phyloP scores from a whole-genome alignment of 257 asterid genomes.

The Leptodermis oblonga region DNA sequence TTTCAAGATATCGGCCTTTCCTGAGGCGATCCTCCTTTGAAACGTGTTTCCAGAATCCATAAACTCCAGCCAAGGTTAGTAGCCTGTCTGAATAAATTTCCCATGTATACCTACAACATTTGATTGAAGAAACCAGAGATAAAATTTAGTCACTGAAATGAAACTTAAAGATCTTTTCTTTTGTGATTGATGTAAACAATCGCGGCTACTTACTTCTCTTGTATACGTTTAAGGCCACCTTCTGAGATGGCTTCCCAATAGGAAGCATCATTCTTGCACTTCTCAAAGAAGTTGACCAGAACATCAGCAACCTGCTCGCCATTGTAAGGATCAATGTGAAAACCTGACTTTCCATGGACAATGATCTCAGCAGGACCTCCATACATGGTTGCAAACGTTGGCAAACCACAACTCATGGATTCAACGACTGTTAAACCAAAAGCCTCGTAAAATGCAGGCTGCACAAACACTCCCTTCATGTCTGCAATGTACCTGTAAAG shows the following conservation, averaged over 20 bases:
- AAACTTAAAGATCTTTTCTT: too few relatives aligned
- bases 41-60: conserved; percentile 88
- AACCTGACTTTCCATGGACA: conserved; percentile 77
- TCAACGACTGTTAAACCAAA: conserved; percentile 95
- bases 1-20: conserved; percentile 82
- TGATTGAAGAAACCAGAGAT: background rate
- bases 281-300: conserved; percentile 69
- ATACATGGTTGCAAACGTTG: conserved; percentile 77
- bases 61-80: conserved; percentile 83
- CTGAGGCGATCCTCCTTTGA: conserved; percentile 82
- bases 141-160: background rate
- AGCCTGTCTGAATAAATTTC: conserved; percentile 80
- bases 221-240: conserved; percentile 72
- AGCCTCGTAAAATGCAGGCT: conserved; percentile 96
- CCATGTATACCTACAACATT: conserved; percentile 71
- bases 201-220: conserved; percentile 91
- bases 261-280: conserved; percentile 57
- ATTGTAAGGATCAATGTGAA: conserved; percentile 90
- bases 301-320: conserved; percentile 70
- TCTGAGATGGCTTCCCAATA: conserved; percentile 66
- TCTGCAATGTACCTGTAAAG: conserved; percentile 89
- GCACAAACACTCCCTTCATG: conserved; percentile 78
- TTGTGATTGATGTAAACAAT: too few relatives aligned
- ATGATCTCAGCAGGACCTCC: conserved; percentile 99
- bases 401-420: conserved; percentile 97